Evolutionary conservation across 768 basidiomycete genomes (phyloP), one percentile per base, ranked within the genome.

Genomic region (Suillus americanus): DNA sequence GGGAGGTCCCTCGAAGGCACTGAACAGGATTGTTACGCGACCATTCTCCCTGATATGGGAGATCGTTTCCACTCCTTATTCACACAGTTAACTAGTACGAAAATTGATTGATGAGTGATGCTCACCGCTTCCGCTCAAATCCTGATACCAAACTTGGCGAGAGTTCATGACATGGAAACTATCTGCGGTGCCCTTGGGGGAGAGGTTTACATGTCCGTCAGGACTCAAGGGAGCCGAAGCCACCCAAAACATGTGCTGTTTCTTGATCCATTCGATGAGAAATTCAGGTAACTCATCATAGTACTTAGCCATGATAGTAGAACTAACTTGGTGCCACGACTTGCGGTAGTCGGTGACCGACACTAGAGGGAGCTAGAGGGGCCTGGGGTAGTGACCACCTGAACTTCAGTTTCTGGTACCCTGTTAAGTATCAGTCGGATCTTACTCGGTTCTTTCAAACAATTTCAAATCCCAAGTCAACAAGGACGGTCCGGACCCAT

Each of bases 171-270:
- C 72, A 67, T 87, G 87, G 70, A 92, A 89, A 9, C 84, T 85
- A 38, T 85, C 85, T 60, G 81, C 78, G 18, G 85, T 79, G 30
- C 87, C 87, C 70, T 92, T 90, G 1, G 90, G 88, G 0, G 88
- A 90, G 1, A 91, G 66, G 63, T 91, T 91, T 63, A 92, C 75
- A 59, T 87, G 86, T 0, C 88, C 89, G 2, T 84, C 80, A 0
- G 70, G 71, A 10, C 75, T 77, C 13, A 90, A 81, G 13, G 89
- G 90, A 1, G 89, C 87, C 3, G 87, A 84, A 0, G 87, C 88
- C 8, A 91, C 89, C 84, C 87, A 91, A 72, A 90, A 91, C 60
- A 90, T 76, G 61, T 88, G 82, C 72, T 91, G 89, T 64, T 85
- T 79, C 51, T 77, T 67, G 20, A 90, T 83, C 88, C 88, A 90